Conservation (phyloP, 2,329 filamentous ascomycete species). For the Pezicula neosporulosa region DNA sequence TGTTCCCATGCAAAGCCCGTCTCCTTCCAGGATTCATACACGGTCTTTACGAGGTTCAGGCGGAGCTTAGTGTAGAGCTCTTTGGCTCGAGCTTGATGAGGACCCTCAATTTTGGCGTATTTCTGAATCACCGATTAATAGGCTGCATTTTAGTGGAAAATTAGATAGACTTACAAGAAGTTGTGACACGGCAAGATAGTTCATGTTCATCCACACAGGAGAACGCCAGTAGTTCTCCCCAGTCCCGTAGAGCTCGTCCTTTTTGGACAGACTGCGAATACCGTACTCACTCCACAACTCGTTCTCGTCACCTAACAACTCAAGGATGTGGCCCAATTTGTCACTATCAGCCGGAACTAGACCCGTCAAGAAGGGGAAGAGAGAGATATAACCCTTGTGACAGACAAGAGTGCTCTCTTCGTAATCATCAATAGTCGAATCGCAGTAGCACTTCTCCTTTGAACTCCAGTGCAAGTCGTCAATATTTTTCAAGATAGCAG, state of each 20-base stretch:
- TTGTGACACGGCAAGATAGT: slow-evolving; percentile 80
- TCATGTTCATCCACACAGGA: slow-evolving; percentile 94
- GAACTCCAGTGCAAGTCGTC: slow-evolving; percentile 92
- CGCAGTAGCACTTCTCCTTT: slow-evolving; percentile 79
- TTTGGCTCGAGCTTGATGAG: slow-evolving; percentile 65
- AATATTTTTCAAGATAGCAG: slow-evolving; percentile 79
- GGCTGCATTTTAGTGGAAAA: neutral
- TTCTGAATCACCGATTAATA: slow-evolving; percentile 52
- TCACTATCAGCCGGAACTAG: slow-evolving; percentile 71
- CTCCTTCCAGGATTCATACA: slow-evolving; percentile 82
- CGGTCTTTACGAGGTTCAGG: slow-evolving; percentile 81
- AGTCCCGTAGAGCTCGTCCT: slow-evolving; percentile 79
- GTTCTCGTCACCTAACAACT: slow-evolving; percentile 74
- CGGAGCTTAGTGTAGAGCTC: slow-evolving; percentile 74
- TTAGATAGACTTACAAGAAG: slow-evolving; percentile 61
- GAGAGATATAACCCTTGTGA: slow-evolving; percentile 92
- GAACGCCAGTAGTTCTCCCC: slow-evolving; percentile 97
- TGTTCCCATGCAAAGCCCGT: slow-evolving; percentile 99
- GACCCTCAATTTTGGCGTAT: slow-evolving; percentile 55
- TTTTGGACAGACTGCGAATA: slow-evolving; percentile 84
- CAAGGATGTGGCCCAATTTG: slow-evolving; percentile 70
- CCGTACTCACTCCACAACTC: slow-evolving; percentile 89
- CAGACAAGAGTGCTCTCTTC: slow-evolving; percentile 89
- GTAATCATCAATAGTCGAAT: slow-evolving; percentile 91
- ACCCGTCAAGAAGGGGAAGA: slow-evolving; percentile 89